Percentiles rank a stretch among this genome's conserved stretches.
Evolutionary conservation across 78 protist species (phyloP).

Genomic region (Chrysochromulina tobinii): DNA sequence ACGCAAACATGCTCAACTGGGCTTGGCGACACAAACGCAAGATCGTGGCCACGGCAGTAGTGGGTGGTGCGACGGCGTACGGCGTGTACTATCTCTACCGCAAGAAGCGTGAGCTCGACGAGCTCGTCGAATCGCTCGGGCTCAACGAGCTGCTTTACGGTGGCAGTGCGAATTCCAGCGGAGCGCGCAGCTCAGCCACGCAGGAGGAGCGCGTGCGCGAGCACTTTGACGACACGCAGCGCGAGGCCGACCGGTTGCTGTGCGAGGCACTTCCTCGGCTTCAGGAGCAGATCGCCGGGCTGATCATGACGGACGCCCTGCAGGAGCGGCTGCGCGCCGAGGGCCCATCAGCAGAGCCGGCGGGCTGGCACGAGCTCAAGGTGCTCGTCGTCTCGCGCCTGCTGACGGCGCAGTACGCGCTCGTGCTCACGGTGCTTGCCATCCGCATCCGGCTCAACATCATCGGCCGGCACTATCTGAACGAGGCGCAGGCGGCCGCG

Average conservation of each 20-base stretch:
- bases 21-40: no score
- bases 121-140: no score
- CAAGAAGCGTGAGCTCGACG: no score
- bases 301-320: neutral
- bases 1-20: no score
- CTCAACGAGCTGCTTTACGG: no score
- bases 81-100: no score
- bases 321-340: neutral
- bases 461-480: neutral
- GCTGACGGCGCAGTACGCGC: neutral
- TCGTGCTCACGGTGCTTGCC: neutral
- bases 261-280: neutral
- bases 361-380: neutral
- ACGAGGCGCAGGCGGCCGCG: neutral
- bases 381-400: neutral
- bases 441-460: neutral
- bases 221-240: neutral
- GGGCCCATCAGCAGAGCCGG: neutral
- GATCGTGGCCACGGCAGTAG: no score
- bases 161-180: no score
- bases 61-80: no score
- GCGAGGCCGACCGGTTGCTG: neutral
- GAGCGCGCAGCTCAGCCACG: no score
- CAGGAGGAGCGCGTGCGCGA: neutral
- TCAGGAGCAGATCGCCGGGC: neutral